Conservation (phyloP, 2,329 filamentous ascomycete genomes). For the Cladophialophora chaetospira region DNA sequence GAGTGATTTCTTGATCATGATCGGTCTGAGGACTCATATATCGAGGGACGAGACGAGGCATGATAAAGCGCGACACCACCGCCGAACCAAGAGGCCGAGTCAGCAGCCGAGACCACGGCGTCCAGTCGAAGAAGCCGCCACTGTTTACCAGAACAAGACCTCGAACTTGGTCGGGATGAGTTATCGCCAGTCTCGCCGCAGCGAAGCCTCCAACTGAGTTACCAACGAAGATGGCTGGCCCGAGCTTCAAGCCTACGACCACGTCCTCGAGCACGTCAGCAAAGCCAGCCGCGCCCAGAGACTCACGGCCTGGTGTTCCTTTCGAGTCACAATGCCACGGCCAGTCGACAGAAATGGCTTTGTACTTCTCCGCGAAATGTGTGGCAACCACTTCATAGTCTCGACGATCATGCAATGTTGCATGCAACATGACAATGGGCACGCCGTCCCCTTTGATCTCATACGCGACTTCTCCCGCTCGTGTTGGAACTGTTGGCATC, state of each 20-base stretch:
- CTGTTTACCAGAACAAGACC: neutral
- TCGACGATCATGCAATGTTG: slow-evolving; percentile 8
- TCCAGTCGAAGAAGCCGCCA: slow-evolving; percentile 5
- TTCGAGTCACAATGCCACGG: slow-evolving; percentile 7
- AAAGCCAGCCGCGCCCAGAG: slow-evolving; percentile 1
- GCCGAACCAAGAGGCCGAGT: neutral
- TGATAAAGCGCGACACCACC: neutral
- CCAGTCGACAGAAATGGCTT: slow-evolving; percentile 8
- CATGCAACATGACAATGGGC: slow-evolving; percentile 10
- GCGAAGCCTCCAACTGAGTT: slow-evolving; percentile 13
- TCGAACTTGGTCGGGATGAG: slow-evolving; percentile 4
- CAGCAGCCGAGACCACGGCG: slow-evolving; percentile 1
- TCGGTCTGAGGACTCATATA: slow-evolving; percentile 11
- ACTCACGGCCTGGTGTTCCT: neutral
- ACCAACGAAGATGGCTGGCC: slow-evolving; percentile 3
- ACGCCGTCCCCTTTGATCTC: neutral
- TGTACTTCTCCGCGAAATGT: slow-evolving; percentile 2
- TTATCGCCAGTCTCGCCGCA: slow-evolving; percentile 2
- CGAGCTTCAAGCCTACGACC: neutral
- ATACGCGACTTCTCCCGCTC: slow-evolving; percentile 5
- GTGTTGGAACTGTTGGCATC: neutral
- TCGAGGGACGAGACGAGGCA: slow-evolving; percentile 1
- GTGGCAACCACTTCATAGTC: slow-evolving; percentile 5
- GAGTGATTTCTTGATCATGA: slow-evolving; percentile 8
- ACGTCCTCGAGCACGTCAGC: slow-evolving; percentile 7